A percentile compares a stretch with the other conserved stretches of the same genome.
phyloP scores from a whole-genome alignment of 1,284 basidiomycete species.

The Irpex sp. region DNA sequence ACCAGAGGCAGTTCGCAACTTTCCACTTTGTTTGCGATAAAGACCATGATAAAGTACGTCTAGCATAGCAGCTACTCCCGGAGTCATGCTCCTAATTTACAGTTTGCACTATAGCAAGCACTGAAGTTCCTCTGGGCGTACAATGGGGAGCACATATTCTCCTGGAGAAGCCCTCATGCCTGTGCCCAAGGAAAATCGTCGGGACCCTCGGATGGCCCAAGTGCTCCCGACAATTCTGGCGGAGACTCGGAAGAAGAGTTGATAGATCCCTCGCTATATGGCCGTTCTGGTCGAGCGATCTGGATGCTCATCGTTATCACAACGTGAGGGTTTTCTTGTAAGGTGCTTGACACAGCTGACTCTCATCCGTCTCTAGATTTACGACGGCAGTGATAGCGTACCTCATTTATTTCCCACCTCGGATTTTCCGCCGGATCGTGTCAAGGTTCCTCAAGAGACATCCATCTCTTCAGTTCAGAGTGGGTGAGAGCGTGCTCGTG shows the following conservation, averaged over 20 bases:
- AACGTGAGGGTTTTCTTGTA: constrained; percentile 11
- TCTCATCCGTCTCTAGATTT: constrained; percentile 11
- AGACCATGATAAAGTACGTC: constrained; percentile 27
- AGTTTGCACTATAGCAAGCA: constrained; percentile 22
- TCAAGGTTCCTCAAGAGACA: constrained; percentile 22
- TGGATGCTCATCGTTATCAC: constrained; percentile 22
- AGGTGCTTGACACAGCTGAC: neutral
- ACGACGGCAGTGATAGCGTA: constrained; percentile 21
- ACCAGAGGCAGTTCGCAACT: constrained; percentile 33
- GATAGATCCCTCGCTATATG: constrained; percentile 6
- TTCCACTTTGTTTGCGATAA: constrained; percentile 39
- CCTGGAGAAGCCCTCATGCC: constrained; percentile 32
- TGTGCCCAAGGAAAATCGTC: constrained; percentile 19
- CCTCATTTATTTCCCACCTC: constrained; percentile 25
- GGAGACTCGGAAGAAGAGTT: constrained; percentile 19
- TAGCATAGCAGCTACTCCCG: neutral
- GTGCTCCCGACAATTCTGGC: constrained; percentile 12
- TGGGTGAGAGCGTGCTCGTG: constrained; percentile 30
- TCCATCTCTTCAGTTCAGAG: constrained; percentile 27
- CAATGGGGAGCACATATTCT: constrained; percentile 29
- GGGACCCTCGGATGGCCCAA: neutral
- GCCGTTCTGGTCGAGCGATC: constrained; percentile 5
- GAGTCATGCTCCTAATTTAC: neutral
- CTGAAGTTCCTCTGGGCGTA: constrained; percentile 24
- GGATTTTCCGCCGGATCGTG: constrained; percentile 20